Base-by-base conservation (phyloP, 2,329 filamentous ascomycete species). In the Sporothrix luriei region DNA sequence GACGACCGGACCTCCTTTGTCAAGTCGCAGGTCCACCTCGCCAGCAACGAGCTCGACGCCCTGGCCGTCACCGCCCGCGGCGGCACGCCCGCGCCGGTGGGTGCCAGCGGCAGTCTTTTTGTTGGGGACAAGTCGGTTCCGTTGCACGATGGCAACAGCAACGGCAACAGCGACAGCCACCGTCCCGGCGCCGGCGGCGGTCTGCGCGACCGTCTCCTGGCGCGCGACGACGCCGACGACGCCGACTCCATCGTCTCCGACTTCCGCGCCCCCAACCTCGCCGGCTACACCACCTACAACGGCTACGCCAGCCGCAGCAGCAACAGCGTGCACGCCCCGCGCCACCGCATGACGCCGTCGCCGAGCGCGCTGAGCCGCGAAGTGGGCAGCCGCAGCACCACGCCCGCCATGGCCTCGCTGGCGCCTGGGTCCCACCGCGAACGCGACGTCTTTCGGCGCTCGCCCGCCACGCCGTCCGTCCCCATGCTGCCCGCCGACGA, bases 1-100 rank as follows among this genome's bases (percentile, higher is more conserved):
- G 92, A 96, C 76, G 92, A 96, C 80, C 90, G 92, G 75, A 90
- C 91, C 67, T 94, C 91, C 11, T 96, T 96, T 82, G 94, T 95
- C 86, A 95, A 95, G 82, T 94, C 91, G 33, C 90, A 93, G 76
- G 89, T 90, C 9, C 88, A 92, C 75, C 83, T 95, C 14, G 79
- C 80, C 40, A 90, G 88, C 19, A 94, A 90, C 3, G 92, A 96
- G 80, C 84, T 96, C 62, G 92, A 95, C 78, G 92, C 92, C 2
- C 84, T 95, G 68, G 92, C 90, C 73, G 91, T 90, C 24, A 94
- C 92, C 16, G 92, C 92, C 26, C 88, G 92, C 74, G 91, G 91
- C 71, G 91, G 94, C 75, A 90, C 57, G 5, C 57, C 57, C 33
- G 33, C 33, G 33, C 33, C 33, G 4, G 6, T 33, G 6, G 33